Conservation (phyloP, 208 protist genomes). For the Trypanosoma congolense region DNA sequence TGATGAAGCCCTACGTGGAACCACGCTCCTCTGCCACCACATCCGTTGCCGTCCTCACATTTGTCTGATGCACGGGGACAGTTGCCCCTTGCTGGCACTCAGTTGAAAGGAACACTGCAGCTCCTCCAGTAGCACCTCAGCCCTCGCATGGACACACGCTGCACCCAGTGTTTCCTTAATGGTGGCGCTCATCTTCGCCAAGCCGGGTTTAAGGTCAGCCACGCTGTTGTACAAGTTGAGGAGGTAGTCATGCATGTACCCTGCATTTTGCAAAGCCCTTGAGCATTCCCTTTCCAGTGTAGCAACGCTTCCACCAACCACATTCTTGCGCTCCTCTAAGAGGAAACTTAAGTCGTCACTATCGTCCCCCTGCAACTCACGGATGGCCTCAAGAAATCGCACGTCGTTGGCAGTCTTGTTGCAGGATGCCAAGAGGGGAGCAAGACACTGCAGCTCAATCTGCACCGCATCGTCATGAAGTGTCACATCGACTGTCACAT, state of each 20-base stretch:
- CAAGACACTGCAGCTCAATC: constrained; percentile 31
- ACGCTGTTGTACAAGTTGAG: constrained; percentile 46
- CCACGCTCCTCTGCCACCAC: no score
- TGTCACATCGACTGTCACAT: constrained; percentile 1
- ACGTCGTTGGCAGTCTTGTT: constrained; percentile 26
- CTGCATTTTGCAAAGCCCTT: constrained; percentile 29
- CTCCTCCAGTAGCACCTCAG: constrained; percentile 18
- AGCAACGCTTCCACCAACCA: constrained; percentile 44
- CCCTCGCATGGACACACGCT: constrained; percentile 21
- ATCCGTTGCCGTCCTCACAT: no score
- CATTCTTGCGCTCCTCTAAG: constrained; percentile 29
- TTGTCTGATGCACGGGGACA: no score
- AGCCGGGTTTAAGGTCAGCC: constrained; percentile 41
- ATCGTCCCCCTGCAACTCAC: constrained; percentile 54
- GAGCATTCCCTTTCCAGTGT: constrained; percentile 32
- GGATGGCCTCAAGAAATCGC: constrained; percentile 56
- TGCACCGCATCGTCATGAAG: constrained; percentile 15
- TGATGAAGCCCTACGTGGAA: no score
- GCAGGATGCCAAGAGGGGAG: constrained; percentile 37
- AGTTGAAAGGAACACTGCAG: constrained; percentile 39
- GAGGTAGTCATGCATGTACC: constrained; percentile 44
- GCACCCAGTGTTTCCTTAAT: constrained; percentile 32
- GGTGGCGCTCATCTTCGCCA: constrained; percentile 31
- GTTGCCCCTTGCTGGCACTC: no score
- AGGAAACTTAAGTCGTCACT: constrained; percentile 36